Conservation (phyloP, 2,329 filamentous ascomycete species). For the Colletotrichum caudatum region DNA sequence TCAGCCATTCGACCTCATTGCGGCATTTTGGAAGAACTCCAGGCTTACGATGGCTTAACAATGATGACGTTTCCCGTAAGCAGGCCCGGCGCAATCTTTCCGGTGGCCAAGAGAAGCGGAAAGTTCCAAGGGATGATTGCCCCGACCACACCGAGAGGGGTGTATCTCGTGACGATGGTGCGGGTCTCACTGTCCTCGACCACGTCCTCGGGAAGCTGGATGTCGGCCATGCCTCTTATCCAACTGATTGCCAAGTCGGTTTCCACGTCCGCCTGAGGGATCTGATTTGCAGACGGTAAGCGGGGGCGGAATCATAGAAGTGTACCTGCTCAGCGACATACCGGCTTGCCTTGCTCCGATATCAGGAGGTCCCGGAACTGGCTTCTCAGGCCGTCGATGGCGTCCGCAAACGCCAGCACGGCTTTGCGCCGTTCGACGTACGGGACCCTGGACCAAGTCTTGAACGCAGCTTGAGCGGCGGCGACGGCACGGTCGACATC, state of each 20-base stretch:
- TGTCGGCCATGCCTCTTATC: conserved; percentile 47
- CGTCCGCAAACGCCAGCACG: conserved; percentile 46
- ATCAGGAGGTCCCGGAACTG: conserved; percentile 45
- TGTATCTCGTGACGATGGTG: conserved; percentile 51
- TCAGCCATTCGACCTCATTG: background rate
- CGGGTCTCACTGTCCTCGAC: conserved; percentile 54
- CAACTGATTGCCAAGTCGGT: conserved; percentile 45
- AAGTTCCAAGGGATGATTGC: conserved; percentile 68
- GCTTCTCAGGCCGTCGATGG: conserved; percentile 41
- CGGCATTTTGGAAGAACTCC: background rate
- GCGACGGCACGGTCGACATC: conserved; percentile 49
- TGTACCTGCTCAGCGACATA: background rate
- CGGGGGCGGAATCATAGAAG: background rate
- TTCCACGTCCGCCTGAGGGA: conserved; percentile 46
- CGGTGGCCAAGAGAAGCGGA: conserved; percentile 63
- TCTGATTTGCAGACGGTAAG: conserved; percentile 15
- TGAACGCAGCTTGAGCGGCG: conserved; percentile 47
- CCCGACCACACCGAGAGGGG: conserved; percentile 55
- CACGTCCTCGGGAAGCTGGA: conserved; percentile 53
- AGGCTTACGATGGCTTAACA: conserved; percentile 62
- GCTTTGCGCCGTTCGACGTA: conserved; percentile 44
- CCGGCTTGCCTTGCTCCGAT: conserved; percentile 49
- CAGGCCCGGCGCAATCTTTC: conserved; percentile 69
- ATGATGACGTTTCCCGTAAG: conserved; percentile 68
- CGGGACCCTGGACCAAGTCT: conserved; percentile 46